Base-by-base conservation (phyloP, 768 basidiomycete species). In the Gymnopilus dilepis region DNA sequence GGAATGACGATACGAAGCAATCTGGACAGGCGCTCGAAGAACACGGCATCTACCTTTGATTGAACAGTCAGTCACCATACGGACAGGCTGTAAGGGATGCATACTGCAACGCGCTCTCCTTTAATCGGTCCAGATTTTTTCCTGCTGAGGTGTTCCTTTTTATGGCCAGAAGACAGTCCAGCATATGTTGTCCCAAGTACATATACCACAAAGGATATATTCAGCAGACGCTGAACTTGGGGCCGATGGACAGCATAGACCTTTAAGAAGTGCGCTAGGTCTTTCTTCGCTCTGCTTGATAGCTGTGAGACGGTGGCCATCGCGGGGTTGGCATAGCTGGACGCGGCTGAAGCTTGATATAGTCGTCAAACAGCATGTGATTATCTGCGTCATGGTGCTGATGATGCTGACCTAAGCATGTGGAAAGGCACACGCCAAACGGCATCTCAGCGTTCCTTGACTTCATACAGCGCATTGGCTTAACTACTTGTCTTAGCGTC, bases 1-100 rank as follows among this genome's bases (percentile, higher is more conserved):
- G 96, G 97, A 58, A 98, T 94, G 21, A 96, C 91, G 51, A 99
- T 97, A 19, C 86, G 83, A 37, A 97, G 79, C 52, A 99, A 89
- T 30, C 76, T 76, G 22, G 84, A 82, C 19, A 99, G 82, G 8
- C 94, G 86, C 62, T 87, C 83, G 69, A 95, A 96, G 78, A 99
- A 99, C 19, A 93, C 72, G 1, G 91, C 91, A 73, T 98, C 97
- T n/a, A 97, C 90, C 89, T 95, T 50, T 15, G 26, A n/a, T 17
- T n/a, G 15, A n/a, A 8, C 7, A 11, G 9, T 50, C 28, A 50
- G 26, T 5, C 8, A 12, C 17, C 31, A n/a, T 28, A 17, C 15
- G 19, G 17, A 28, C 47, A 30, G 5, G 15, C 13, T 26, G 5
- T 15, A 15, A 13, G 5, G 17, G 9, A 56, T 11, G 76, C 87